Evolutionary conservation across 768 basidiomycete species (phyloP), one percentile per base, ranked within the genome.

Genomic region (Russula abietina): DNA sequence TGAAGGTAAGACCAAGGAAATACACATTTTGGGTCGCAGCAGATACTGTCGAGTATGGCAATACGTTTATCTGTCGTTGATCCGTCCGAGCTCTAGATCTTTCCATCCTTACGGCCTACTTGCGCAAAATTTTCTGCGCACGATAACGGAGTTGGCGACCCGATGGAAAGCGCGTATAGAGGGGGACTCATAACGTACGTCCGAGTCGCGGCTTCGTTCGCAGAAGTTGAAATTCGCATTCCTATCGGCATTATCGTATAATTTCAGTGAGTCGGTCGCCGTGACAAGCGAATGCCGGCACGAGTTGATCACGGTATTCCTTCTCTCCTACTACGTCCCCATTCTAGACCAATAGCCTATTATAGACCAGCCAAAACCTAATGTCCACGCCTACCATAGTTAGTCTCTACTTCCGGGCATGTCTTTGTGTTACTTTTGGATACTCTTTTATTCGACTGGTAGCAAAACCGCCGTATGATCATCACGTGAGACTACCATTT

Each of bases 81-180:
- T 16, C 12, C 16, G 11, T 26, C 38, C 28, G 28, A 54, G 28
- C 11, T 45, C 19, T 10, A 65, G 57, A 12, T 38, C 45, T 10
- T 57, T 36, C 9, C 19, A 51, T 17, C 57, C 57, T 11, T 30
- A 30, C 28, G 28, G 28, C 28, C 3, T 55, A 39, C 38, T 9
- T 26, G 4, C 38, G 19, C 38, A 12, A 39, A 39, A 54, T 39
- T 39, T 26, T 54, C 38, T 55, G 62, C 63, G 24, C 56, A 54
- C 14, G 24, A 62, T n/a, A 62, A 54, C 22, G 46, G 56, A 16
- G 58, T 38, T 32, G 65, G 59, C 4, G 52, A 59, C 39, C 52
- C 65, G 22, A 56, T 53, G 10, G 55, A 65, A 56, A 63, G 41
- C 9, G 52, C 52, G 24, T 55, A 8, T 59, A 57, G 61, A 43